Evolutionary conservation across 2,329 filamentous ascomycete species (phyloP).

Genomic region (Aspergillus sojae): DNA sequence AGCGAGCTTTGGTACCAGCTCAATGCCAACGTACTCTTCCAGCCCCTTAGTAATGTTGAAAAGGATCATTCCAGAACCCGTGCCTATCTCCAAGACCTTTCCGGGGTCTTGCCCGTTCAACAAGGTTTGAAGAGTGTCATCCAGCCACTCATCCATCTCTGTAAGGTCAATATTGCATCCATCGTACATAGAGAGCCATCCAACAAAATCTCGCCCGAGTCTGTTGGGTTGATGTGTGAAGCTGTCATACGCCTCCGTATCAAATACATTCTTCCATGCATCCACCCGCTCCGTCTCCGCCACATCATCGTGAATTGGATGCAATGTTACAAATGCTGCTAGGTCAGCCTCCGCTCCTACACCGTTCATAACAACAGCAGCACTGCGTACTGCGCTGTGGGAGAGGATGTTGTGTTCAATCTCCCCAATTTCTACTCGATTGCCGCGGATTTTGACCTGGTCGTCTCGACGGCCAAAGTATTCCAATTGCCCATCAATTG

Average conservation of each 20-base stretch:
- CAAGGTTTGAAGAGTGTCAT: not conserved
- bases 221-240: not conserved
- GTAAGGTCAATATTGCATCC: not conserved
- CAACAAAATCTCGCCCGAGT: not conserved
- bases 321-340: not conserved
- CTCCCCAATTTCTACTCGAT: not conserved
- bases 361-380: not conserved
- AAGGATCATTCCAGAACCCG: not conserved
- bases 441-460: not conserved
- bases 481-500: not conserved
- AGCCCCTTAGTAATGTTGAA: not conserved
- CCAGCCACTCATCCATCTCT: not conserved
- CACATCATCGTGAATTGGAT: not conserved
- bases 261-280: not conserved
- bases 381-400: not conserved
- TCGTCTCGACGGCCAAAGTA: not conserved
- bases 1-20: not conserved
- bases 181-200: not conserved
- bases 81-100: not conserved
- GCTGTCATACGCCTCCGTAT: not conserved
- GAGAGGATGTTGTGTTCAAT: not conserved
- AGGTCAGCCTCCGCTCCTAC: not conserved
- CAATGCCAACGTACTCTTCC: not conserved
- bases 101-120: not conserved
- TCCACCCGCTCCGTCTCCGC: not conserved